These are phyloP conservation scores for Strobilomyces echinocephalus DNA, from an alignment of 768 basidiomycete genomes.

Conservation along the genomic window DNA sequence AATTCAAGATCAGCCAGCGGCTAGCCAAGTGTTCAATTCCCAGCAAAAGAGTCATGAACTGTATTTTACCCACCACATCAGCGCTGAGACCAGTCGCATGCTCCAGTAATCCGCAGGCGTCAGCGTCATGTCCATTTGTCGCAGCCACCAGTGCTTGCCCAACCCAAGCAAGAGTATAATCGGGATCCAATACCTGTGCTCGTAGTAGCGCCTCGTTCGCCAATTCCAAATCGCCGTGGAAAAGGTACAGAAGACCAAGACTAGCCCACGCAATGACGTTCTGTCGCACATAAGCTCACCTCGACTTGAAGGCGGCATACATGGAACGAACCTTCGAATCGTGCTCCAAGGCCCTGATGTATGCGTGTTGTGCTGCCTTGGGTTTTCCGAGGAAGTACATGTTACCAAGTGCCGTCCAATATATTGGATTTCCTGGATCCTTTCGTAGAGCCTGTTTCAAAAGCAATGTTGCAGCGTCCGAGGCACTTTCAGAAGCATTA, in stretches of 20 bases:
- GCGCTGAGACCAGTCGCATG: conserved; percentile 63
- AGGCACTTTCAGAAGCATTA: conserved; percentile 20
- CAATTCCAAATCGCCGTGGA: conserved; percentile 72
- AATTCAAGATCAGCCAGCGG: conserved; percentile 79
- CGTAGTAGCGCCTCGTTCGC: conserved; percentile 82
- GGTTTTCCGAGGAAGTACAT: conserved; percentile 62
- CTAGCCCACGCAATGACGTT: conserved; percentile 78
- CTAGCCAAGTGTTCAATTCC: conserved; percentile 36
- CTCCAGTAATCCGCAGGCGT: conserved; percentile 65
- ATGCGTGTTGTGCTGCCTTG: conserved; percentile 84
- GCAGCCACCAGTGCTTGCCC: conserved; percentile 78
- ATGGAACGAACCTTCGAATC: conserved; percentile 65
- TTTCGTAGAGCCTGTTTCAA: conserved; percentile 69
- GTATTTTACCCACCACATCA: conserved; percentile 45
- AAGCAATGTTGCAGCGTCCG: conserved; percentile 44
- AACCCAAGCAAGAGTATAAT: conserved; percentile 84
- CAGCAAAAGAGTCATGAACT: neutral
- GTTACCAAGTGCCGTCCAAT: conserved; percentile 83
- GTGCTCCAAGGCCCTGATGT: conserved; percentile 81
- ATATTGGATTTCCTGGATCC: conserved; percentile 64
- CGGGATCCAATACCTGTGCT: conserved; percentile 90
- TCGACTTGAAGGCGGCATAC: neutral
- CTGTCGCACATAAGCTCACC: conserved; percentile 33
- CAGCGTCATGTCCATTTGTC: conserved; percentile 49
- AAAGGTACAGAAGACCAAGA: conserved; percentile 81